Base-by-base conservation (phyloP, 495 filamentous ascomycete genomes). In the Penicillium salamii region DNA sequence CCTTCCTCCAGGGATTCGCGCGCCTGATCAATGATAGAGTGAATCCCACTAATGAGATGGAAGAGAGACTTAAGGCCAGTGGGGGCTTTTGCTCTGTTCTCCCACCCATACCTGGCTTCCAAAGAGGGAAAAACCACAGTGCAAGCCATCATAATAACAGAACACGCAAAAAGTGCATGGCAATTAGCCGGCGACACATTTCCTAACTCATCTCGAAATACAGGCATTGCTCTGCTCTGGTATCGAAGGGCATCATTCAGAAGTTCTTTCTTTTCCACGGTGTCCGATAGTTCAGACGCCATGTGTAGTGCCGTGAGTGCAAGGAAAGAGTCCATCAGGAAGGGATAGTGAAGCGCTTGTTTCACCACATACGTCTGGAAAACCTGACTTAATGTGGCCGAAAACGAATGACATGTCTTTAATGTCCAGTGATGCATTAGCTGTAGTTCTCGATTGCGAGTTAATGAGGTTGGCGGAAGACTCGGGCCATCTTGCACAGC, bases 1-100 rank as follows among this genome's bases (percentile, higher is more conserved):
- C 56, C 50, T 8, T 42, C 29, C 35, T 51, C 50, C 19, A 61
- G 50, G 39, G 53, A 61, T 5, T 50, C 36, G 1, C 42, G 39
- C 7, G 53, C 44, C 17, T 50, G 41, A 3, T 40, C 23, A 8
- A 61, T 54, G 8, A 61, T 33, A 19, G 54, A 46, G 32, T 46
- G 43, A 3, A 54, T 11, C 26, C 47, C 17, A 36, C 9, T 54
- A 40, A 11, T 48, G 49, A 13, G 57, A 23, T 9, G 56, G 29
- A 33, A 49, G 40, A 39, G 52, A 42, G 14, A 54, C n/a, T 7
- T 54, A 32, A 31, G 50, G 31, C 11, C 49, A 41, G 35, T 52
- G 40, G 20, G 38, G 21, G 0, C 33, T 15, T 36, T 36, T 7
- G 3, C 15, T 17, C n/a, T 17, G 15, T 1, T 38, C 8, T 20